Percentiles rank a stretch among this genome's conserved stretches.
These are phyloP conservation scores for Scheffersomyces lignosus DNA, from an alignment of 805 yeast species.

Conservation along the genomic window DNA sequence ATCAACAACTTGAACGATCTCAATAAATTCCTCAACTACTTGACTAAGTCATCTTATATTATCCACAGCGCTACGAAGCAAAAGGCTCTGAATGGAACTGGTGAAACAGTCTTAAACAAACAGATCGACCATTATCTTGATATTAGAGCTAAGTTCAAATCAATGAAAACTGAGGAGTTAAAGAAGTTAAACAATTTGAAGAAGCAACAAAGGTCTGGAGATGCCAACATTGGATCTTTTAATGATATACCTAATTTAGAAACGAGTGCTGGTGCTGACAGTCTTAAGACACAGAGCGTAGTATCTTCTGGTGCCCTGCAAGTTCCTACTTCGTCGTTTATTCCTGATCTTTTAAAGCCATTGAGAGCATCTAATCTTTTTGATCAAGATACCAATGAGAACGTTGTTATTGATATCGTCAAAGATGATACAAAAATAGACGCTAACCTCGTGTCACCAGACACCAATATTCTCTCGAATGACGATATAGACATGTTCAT, in stretches of 20 bases:
- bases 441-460: not conserved
- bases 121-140: conserved; percentile 22
- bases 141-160: conserved; percentile 15
- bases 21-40: conserved; percentile 38
- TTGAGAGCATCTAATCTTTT: conserved; percentile 1
- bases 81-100: conserved; percentile 10
- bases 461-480: not conserved
- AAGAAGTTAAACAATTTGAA: conserved; percentile 7
- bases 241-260: too few relatives aligned
- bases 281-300: too few relatives aligned
- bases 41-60: conserved; percentile 36
- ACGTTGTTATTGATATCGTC: conserved; percentile 1
- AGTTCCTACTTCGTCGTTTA: not conserved
- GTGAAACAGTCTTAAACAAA: conserved; percentile 3
- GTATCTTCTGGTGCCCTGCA: not conserved
- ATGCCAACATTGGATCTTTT: not conserved
- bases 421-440: not conserved
- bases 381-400: conserved; percentile 6
- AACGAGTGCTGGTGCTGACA: too few relatives aligned
- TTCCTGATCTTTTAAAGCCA: not conserved
- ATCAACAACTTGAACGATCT: conserved; percentile 41
- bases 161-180: conserved; percentile 10
- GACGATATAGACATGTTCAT: not conserved
- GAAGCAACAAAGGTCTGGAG: conserved; percentile 1
- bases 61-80: conserved; percentile 41